These are phyloP conservation scores for Phytophthora sp. DNA, from an alignment of 352 stramenopile species.

Conservation along the genomic window DNA sequence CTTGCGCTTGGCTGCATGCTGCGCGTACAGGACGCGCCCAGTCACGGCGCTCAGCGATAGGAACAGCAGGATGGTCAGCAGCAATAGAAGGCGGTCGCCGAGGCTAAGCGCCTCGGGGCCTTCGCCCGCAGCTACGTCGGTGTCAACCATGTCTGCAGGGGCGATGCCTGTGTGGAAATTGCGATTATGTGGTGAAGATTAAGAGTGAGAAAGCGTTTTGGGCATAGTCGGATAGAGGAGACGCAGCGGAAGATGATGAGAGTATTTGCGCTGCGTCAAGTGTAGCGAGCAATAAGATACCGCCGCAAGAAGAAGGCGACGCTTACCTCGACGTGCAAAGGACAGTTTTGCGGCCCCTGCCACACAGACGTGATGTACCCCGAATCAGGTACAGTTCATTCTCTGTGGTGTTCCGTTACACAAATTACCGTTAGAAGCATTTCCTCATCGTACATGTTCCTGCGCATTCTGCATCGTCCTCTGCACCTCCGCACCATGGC, in stretches of 20 bases:
- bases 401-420: too few species aligned
- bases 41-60: slow-evolving; percentile 63
- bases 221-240: slow-evolving; percentile 9
- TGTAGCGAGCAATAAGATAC: neutral
- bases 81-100: slow-evolving; percentile 52
- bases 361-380: neutral
- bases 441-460: slow-evolving; percentile 13
- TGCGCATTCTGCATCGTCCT: neutral
- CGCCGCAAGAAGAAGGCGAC: neutral
- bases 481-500: slow-evolving; percentile 20
- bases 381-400: neutral
- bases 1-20: slow-evolving; percentile 46
- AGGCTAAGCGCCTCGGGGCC: slow-evolving; percentile 46
- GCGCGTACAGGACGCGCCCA: slow-evolving; percentile 54
- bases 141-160: slow-evolving; percentile 25
- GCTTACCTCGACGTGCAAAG: slow-evolving; percentile 11
- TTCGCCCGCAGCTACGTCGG: slow-evolving; percentile 12
- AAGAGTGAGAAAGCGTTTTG: neutral
- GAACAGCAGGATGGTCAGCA: slow-evolving; percentile 68
- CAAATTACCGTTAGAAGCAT: too few species aligned
- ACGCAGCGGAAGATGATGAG: slow-evolving; percentile 1
- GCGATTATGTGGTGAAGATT: slow-evolving; percentile 1
- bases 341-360: neutral
- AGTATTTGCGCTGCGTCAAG: neutral
- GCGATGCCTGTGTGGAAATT: neutral